A percentile compares a stretch with the other conserved stretches of the same genome.
Evolutionary conservation across 345 rosid species (phyloP).

Genomic region (Zanthoxylum bungeanum): DNA sequence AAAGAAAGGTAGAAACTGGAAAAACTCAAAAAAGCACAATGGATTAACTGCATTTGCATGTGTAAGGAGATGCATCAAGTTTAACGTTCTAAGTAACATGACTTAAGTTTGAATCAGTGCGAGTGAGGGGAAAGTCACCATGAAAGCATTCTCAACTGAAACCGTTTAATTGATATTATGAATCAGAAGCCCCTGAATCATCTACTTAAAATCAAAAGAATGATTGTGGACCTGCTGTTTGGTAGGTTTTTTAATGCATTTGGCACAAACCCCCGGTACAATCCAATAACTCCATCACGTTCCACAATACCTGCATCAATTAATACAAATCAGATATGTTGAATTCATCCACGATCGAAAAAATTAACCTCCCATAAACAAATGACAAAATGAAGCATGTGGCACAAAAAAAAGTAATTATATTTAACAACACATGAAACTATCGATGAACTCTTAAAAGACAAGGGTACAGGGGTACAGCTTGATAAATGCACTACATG

Average conservation of each 20-base stretch:
- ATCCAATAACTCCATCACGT: slow-evolving; percentile 69
- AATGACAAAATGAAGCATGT: neutral
- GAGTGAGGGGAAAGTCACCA: no score
- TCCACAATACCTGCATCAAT: slow-evolving; percentile 58
- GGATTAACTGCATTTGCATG: no score
- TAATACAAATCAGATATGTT: slow-evolving; percentile 11
- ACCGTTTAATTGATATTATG: neutral
- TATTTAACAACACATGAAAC: no score
- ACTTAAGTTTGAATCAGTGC: no score
- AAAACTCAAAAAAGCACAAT: no score
- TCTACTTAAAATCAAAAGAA: neutral
- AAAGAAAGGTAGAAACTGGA: no score
- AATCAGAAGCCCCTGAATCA: neutral
- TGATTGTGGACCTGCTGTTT: slow-evolving; percentile 73
- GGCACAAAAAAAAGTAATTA: slow-evolving; percentile 4
- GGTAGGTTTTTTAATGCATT: slow-evolving; percentile 91
- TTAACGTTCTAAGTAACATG: no score
- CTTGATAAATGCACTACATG: neutral
- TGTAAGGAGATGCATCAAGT: no score
- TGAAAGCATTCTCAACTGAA: neutral
- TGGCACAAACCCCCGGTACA: slow-evolving; percentile 91
- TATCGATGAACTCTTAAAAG: no score
- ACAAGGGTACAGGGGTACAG: no score
- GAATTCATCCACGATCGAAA: neutral
- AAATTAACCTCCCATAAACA: neutral